Base-by-base conservation (phyloP, 257 asterid species). In the Mentha longifolia region DNA sequence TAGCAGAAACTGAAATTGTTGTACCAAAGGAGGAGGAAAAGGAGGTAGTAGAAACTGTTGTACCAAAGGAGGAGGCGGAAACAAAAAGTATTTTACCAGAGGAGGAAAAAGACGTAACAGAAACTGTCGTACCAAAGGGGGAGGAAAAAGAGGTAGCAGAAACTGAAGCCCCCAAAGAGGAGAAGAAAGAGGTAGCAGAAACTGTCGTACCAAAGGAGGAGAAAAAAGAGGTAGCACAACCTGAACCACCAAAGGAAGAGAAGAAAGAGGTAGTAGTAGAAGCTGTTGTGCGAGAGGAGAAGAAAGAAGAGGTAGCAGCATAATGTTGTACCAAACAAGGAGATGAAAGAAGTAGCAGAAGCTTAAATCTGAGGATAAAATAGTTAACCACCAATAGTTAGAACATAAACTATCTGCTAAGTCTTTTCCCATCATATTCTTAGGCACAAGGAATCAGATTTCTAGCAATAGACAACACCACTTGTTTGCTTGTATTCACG, bases 261-360 rank as follows among this genome's bases (percentile, higher is more conserved):
- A 20, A 52, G 4, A 17, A 52, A 19, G 59, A 52, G 60, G n/a
- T 4, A 19, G 33, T 14, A 52, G 8, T 6, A 35, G 60, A 54
- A 9, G 11, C n/a, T 20, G n/a, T 54, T 54, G 60, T 19, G 19
- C n/a, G 25, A 22, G 25, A 22, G 54, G 20, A 47, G 20, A 47
- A 16, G 10, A 16, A 50, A 22, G 31, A 54, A 5, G 13, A 19
- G 4, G 33, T 4, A 19, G 33, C 7, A 51, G 22, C 25, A 43
- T 11, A 47, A 47, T 1, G 61, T 20, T 20, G 37, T 22, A 56
- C 41, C 62, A 28, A 57, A 28, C 76, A 83, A 74, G 58, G 76
- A 68, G 42, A 65, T 61, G 35, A 61, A 75, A 14, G 79, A 78
- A 71, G 77, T 11, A 25, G 72, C 74, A 71, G 73, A 56, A 63